Conservation (phyloP, 176 grass and related monocot genomes). For the Thalia dealbata region DNA sequence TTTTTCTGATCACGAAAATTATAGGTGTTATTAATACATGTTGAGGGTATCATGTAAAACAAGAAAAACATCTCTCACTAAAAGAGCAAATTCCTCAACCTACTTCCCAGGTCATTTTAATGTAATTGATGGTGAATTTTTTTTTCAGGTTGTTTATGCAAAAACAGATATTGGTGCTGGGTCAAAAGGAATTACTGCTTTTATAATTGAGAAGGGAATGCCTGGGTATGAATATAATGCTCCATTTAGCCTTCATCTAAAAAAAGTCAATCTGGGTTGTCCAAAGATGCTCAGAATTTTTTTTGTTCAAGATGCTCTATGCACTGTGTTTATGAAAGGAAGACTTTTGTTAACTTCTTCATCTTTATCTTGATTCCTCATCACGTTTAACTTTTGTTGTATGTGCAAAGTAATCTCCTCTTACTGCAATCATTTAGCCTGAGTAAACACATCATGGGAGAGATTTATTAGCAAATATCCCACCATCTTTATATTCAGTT, state of each 20-base stretch:
- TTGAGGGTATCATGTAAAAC: neutral
- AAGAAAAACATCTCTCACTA: neutral
- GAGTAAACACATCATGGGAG: neutral
- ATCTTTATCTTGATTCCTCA: neutral
- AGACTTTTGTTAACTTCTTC: neutral
- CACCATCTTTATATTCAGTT: neutral
- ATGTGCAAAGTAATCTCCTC: neutral
- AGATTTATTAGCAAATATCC: too few relatives aligned
- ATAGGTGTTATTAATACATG: neutral
- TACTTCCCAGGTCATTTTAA: neutral
- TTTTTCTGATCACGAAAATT: neutral
- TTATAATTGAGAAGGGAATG: constrained; percentile 98
- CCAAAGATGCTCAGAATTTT: neutral
- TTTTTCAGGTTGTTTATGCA: constrained; percentile 83
- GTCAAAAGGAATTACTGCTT: constrained; percentile 94
- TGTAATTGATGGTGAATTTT: constrained; percentile 6
- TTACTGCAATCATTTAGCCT: neutral
- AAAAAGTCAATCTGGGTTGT: neutral
- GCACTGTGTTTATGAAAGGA: neutral
- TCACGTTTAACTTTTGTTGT: neutral
- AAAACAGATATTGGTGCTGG: constrained; percentile 80
- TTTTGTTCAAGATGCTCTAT: neutral
- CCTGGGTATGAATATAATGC: constrained; percentile 43
- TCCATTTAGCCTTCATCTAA: neutral
- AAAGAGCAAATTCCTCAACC: neutral